phyloP scores from a whole-genome alignment of 192 early-diverging fungal species.

The Linnemannia elongata region DNA sequence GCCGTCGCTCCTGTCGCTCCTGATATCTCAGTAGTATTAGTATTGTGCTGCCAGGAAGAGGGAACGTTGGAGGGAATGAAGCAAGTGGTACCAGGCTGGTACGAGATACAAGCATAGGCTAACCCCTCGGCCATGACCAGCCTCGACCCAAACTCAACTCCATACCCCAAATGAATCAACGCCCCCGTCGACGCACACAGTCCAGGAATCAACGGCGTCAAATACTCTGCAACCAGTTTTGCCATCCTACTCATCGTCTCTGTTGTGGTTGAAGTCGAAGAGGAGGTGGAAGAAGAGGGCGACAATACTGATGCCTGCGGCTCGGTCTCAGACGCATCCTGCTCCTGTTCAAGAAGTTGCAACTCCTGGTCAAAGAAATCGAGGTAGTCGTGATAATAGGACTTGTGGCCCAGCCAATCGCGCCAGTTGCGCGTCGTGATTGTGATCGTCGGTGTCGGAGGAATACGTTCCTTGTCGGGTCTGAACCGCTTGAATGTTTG shows the following conservation, averaged over 20 bases:
- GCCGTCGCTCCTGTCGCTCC: neutral
- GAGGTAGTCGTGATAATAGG: slow-evolving; percentile 53
- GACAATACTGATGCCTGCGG: neutral
- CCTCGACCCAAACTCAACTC: slow-evolving; percentile 44
- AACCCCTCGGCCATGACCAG: slow-evolving; percentile 39
- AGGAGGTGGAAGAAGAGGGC: slow-evolving; percentile 1
- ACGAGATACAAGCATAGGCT: slow-evolving; percentile 46
- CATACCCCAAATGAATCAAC: slow-evolving; percentile 47
- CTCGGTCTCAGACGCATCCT: neutral
- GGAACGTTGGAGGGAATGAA: slow-evolving; percentile 26
- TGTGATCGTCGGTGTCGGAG: slow-evolving; percentile 42
- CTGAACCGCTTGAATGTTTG: slow-evolving; percentile 47
- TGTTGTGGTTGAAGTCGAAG: too few relatives aligned
- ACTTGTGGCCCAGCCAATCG: slow-evolving; percentile 52
- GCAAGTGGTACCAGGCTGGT: slow-evolving; percentile 39
- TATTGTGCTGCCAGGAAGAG: neutral
- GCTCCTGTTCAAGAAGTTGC: slow-evolving; percentile 17
- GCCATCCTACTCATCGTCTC: slow-evolving; percentile 4
- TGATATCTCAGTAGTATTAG: too few relatives aligned
- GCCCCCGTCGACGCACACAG: slow-evolving; percentile 44
- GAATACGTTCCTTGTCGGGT: slow-evolving; percentile 51
- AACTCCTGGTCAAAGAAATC: slow-evolving; percentile 51
- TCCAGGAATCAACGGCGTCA: slow-evolving; percentile 43
- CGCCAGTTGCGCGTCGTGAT: slow-evolving; percentile 49
- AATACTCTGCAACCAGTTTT: slow-evolving; percentile 38